Evolutionary conservation across 352 stramenopile genomes (phyloP).

Genomic region (Phytopythium mirpurense): DNA sequence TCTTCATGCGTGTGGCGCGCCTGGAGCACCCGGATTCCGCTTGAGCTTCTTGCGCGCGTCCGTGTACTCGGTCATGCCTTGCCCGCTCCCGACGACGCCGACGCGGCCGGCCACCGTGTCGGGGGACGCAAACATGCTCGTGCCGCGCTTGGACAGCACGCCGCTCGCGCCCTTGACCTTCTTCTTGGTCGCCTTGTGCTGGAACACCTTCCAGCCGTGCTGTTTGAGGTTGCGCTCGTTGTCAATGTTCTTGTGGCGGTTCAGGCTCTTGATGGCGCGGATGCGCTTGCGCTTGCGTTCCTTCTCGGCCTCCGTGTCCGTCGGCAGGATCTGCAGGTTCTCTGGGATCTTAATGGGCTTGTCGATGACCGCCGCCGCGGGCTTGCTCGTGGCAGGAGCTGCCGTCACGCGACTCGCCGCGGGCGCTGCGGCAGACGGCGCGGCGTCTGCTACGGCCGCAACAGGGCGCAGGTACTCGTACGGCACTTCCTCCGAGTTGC

Average conservation of each 20-base stretch:
- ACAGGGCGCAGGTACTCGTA: slow-evolving; percentile 77
- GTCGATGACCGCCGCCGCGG: slow-evolving; percentile 29
- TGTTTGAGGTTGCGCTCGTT: slow-evolving; percentile 82
- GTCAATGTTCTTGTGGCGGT: slow-evolving; percentile 82
- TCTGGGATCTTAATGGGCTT: slow-evolving; percentile 85
- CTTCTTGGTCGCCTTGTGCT: slow-evolving; percentile 75
- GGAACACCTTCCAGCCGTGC: slow-evolving; percentile 84
- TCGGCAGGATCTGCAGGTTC: slow-evolving; percentile 77
- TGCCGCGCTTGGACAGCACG: slow-evolving; percentile 73
- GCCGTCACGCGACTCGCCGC: slow-evolving; percentile 8
- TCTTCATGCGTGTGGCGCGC: neutral
- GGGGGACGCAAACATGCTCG: slow-evolving; percentile 88
- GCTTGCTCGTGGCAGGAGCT: slow-evolving; percentile 14
- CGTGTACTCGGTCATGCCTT: slow-evolving; percentile 82
- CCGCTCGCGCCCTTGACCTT: slow-evolving; percentile 58
- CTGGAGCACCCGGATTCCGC: neutral
- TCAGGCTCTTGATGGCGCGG: slow-evolving; percentile 83
- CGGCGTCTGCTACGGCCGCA: slow-evolving; percentile 5
- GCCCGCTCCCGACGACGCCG: slow-evolving; percentile 82
- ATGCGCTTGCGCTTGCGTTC: slow-evolving; percentile 80
- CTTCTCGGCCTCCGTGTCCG: slow-evolving; percentile 81
- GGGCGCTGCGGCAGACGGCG: neutral
- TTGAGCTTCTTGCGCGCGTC: slow-evolving; percentile 52
- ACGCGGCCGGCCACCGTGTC: slow-evolving; percentile 80
- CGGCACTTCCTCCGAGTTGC: slow-evolving; percentile 88